Base-by-base conservation (phyloP, 2,329 filamentous ascomycete species). In the Pseudofabraea citricarpa region DNA sequence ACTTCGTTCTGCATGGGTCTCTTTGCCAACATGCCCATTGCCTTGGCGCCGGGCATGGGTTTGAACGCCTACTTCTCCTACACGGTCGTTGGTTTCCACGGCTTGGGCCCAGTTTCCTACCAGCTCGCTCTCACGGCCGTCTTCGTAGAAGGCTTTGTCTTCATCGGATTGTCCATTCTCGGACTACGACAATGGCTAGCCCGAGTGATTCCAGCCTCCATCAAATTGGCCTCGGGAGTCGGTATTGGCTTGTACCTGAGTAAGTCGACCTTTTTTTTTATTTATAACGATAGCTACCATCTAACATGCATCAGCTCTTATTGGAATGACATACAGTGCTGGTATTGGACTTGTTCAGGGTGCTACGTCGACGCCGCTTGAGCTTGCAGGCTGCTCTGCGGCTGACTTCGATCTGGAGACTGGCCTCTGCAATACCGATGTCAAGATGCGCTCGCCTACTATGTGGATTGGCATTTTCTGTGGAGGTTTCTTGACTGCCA, bases 381-480 rank as follows among this genome's bases (percentile, higher is more conserved):
- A 85, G 50, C 71, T 93, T 38, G 87, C 84, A 3, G 88, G 87
- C 27, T 50, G 46, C 36, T n/a, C n/a, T n/a, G n/a, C n/a, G n/a
- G 16, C 45, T 6, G 16, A 45, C 5, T 35, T 31, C 12, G 10
- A 41, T 7, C 19, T 42, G n/a, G 47, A 39, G 9, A 12, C 56
- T 56, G 84, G 83, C 8, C 55, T 79, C 4, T 90, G 86, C 60
- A 38, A 44, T 20, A 76, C 77, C 0, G 62, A 64, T n/a, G 68
- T 75, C 43, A 90, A 90, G 73, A 90, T 93, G 87, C 79, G 86
- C 49, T 86, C 76, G 56, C 85, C 87, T 2, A 78, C 82, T 24
- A 79, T 93, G 77, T 94, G 88, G 88, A 74, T 93, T 42, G 88
- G 87, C 33, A 89, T 93, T 55, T 91, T 93, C 70, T 87, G 84